Evolutionary conservation across 305 asterid genomes (phyloP).

Genomic region (Fraxinus baroniana): DNA sequence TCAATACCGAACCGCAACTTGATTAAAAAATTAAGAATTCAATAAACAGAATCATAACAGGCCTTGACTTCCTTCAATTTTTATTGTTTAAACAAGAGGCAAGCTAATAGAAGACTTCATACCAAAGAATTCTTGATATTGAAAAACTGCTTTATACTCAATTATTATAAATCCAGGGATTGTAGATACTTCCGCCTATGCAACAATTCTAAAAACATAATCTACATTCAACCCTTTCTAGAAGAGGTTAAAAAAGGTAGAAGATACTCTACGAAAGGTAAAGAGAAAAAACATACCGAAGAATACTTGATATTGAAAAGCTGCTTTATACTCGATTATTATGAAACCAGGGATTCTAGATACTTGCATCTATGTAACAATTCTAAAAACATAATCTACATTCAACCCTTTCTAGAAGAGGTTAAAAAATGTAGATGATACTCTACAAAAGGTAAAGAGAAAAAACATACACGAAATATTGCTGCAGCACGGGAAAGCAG

Average conservation of each 20-base stretch:
- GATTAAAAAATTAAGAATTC: neutral
- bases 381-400: neutral
- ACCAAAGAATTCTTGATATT: neutral
- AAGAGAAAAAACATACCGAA: neutral
- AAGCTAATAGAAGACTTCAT: neutral
- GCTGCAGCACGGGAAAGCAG: slow-evolving; percentile 91
- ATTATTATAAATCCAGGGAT: neutral
- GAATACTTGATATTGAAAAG: slow-evolving; percentile 13
- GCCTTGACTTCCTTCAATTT: neutral
- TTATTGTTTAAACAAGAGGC: neutral
- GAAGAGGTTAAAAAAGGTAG: neutral
- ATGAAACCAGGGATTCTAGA: neutral
- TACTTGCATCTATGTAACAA: neutral
- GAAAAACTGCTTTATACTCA: slow-evolving; percentile 3
- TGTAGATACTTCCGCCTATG: neutral
- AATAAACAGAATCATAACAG: neutral
- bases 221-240: slow-evolving; percentile 7
- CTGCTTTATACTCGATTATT: neutral
- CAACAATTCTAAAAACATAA: neutral
- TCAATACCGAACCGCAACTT: neutral
- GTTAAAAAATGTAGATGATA: neutral
- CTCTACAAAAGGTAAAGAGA: slow-evolving; percentile 5
- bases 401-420: neutral
- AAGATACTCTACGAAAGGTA: neutral
- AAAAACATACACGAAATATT: slow-evolving; percentile 77